Percentiles rank a stretch among this genome's conserved stretches.
These are phyloP conservation scores for Ananas comosus DNA, from an alignment of 176 grass and related monocot species.

Conservation along the genomic window DNA sequence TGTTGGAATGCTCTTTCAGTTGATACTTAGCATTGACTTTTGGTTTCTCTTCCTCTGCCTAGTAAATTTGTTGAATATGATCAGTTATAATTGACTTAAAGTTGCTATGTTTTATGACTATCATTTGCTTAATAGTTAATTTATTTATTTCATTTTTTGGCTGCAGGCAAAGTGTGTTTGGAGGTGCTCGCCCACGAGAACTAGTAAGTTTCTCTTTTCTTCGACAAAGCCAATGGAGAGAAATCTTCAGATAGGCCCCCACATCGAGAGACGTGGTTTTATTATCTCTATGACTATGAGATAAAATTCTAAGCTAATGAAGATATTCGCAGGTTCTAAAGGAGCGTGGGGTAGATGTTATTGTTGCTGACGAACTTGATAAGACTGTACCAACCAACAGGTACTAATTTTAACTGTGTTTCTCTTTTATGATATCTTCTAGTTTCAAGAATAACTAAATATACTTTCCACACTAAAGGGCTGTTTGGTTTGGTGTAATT, in stretches of 20 bases:
- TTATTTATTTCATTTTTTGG: constrained; percentile 16
- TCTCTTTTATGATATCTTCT: background rate
- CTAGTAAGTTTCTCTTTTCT: constrained; percentile 43
- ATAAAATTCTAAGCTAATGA: background rate
- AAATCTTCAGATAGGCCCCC: background rate
- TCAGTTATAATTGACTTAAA: background rate
- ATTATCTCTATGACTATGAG: background rate
- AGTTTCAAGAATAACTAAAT: background rate
- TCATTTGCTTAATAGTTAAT: constrained; percentile 2
- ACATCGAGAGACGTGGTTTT: background rate
- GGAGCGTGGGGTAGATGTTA: constrained; percentile 75
- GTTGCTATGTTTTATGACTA: background rate
- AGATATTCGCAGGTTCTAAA: constrained; percentile 64
- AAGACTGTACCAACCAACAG: constrained; percentile 47
- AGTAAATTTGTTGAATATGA: too few relatives aligned
- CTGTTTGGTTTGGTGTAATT: too few relatives aligned
- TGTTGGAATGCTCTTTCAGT: too few relatives aligned
- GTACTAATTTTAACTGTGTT: constrained; percentile 23
- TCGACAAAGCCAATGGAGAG: background rate
- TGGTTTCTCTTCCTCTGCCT: too few relatives aligned
- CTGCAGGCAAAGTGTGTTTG: constrained; percentile 65
- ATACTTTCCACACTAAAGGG: too few relatives aligned
- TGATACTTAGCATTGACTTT: too few relatives aligned
- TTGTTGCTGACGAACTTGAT: constrained; percentile 52
- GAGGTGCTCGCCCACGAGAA: constrained; percentile 83